phyloP scores from a whole-genome alignment of 176 grass and related monocot species.

The Rhynchospora tenuis region DNA sequence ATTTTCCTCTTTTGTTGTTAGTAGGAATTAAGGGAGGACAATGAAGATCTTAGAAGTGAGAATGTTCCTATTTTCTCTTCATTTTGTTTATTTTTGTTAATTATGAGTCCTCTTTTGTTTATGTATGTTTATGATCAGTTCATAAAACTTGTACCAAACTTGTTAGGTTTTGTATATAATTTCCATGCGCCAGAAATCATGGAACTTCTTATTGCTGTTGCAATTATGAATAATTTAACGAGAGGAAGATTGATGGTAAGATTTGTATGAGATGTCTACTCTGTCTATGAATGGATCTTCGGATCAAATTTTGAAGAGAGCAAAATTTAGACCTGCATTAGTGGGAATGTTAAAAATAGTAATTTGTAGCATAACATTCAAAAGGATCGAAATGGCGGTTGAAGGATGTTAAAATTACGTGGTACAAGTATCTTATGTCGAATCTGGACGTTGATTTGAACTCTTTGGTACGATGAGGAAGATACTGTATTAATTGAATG shows the following conservation, averaged over 20 bases:
- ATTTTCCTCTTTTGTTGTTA: constrained; percentile 11
- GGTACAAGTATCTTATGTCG: background rate
- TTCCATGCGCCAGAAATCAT: background rate
- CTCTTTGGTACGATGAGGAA: background rate
- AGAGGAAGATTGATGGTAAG: background rate
- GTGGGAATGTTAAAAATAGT: background rate
- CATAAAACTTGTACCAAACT: constrained; percentile 14
- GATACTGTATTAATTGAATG: background rate
- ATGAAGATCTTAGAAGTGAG: constrained; percentile 23
- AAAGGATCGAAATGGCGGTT: background rate
- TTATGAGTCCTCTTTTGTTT: constrained; percentile 17
- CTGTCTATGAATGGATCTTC: background rate
- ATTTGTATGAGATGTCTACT: background rate
- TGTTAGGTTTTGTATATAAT: constrained; percentile 21
- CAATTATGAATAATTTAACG: background rate
- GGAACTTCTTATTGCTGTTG: background rate
- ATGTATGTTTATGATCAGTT: constrained; percentile 21
- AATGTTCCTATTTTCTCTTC: constrained; percentile 13
- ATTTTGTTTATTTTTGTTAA: constrained; percentile 38
- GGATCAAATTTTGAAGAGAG: background rate
- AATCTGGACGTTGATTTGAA: background rate
- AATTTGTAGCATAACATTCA: background rate
- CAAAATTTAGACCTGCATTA: background rate
- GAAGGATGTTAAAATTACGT: background rate
- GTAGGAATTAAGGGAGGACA: background rate